phyloP scores from a whole-genome alignment of 306 rosid genomes.

The Rubus parviflorus region DNA sequence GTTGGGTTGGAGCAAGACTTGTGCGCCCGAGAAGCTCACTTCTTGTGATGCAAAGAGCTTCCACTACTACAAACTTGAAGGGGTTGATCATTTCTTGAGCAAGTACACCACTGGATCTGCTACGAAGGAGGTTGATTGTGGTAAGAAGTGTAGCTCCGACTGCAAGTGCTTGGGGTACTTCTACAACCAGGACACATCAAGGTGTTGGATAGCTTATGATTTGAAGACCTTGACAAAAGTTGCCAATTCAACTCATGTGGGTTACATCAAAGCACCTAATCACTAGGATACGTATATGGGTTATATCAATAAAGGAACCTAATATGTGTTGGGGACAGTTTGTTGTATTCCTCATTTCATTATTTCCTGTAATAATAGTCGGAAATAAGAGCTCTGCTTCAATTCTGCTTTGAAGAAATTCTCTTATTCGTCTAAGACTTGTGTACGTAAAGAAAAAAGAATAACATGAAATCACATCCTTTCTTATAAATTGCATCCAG shows the following conservation, averaged over 20 bases:
- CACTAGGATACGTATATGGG: conserved; percentile 3
- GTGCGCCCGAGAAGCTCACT: conserved; percentile 37
- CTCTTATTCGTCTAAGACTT: too few relatives aligned
- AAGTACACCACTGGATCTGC: conserved; percentile 45
- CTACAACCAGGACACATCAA: conserved; percentile 44
- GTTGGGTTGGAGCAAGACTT: conserved; percentile 60
- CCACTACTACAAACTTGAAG: conserved; percentile 54
- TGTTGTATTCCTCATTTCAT: not conserved
- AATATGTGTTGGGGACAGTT: not conserved
- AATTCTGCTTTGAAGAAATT: not conserved
- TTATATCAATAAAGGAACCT: not conserved
- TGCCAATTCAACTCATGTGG: conserved; percentile 48
- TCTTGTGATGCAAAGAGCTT: conserved; percentile 42
- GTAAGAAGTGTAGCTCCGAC: conserved; percentile 45
- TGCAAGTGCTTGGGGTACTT: conserved; percentile 65
- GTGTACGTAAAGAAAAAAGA: too few relatives aligned
- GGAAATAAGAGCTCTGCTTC: not conserved
- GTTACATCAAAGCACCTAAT: conserved; percentile 54
- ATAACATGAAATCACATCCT: too few relatives aligned
- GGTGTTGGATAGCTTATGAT: conserved; percentile 64
- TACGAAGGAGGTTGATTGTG: conserved; percentile 41
- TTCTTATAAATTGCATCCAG: too few relatives aligned
- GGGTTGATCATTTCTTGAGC: conserved; percentile 67
- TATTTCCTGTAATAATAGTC: not conserved
- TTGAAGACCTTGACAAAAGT: conserved; percentile 55